phyloP scores from a whole-genome alignment of 257 asterid species.

The Buddleja alternifolia region DNA sequence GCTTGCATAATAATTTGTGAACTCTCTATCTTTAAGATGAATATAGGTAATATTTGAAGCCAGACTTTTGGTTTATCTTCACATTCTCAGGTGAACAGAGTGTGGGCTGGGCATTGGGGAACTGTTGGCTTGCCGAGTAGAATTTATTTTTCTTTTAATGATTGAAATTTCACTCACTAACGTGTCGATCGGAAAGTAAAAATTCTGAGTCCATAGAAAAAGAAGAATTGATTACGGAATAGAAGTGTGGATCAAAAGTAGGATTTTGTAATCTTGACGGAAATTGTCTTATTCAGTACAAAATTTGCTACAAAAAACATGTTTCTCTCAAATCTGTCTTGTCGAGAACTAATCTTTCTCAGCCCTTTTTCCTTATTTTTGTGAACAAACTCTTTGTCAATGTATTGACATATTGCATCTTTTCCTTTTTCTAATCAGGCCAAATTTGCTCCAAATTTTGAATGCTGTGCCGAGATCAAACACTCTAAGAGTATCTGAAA shows the following conservation, averaged over 20 bases:
- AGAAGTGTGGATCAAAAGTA: not conserved
- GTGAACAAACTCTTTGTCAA: slow-evolving; percentile 1
- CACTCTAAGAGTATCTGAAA: slow-evolving; percentile 46
- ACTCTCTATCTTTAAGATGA: not conserved
- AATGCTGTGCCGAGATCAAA: slow-evolving; percentile 44
- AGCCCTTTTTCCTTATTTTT: no score
- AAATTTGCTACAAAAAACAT: no score
- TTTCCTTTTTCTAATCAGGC: slow-evolving; percentile 37
- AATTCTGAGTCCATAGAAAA: not conserved
- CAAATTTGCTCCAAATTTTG: slow-evolving; percentile 44
- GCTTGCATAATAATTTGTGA: not conserved
- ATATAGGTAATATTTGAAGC: not conserved
- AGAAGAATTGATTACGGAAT: no score
- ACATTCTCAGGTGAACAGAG: slow-evolving; percentile 8
- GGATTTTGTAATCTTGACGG: slow-evolving; percentile 1
- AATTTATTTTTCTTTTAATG: not conserved
- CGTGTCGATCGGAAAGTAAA: no score
- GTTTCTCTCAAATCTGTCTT: not conserved
- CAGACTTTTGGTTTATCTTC: not conserved
- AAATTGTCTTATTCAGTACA: no score
- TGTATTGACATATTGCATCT: slow-evolving; percentile 16
- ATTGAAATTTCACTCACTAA: not conserved
- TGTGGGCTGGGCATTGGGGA: not conserved
- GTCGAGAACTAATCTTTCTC: not conserved
- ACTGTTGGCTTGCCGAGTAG: not conserved